Percentiles rank a stretch among this genome's conserved stretches.
These are phyloP conservation scores for Pichia kudriavzevii DNA, from an alignment of 1,139 yeast genomes.

Conservation along the genomic window DNA sequence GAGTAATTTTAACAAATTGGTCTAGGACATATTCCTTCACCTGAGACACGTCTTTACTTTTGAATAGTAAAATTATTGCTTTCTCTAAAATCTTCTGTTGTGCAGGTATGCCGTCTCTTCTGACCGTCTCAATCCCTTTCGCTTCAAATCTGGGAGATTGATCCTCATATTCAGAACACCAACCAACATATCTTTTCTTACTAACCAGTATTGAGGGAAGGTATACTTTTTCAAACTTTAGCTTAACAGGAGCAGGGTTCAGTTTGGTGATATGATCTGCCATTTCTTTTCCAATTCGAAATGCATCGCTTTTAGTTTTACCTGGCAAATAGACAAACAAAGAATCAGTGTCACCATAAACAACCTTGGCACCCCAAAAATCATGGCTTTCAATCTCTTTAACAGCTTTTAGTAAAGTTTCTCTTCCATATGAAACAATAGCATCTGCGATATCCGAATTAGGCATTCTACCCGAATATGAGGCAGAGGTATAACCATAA, in stretches of 20 bases:
- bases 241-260: slow-evolving; percentile 73
- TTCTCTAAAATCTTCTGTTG: slow-evolving; percentile 78
- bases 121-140: slow-evolving; percentile 88
- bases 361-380: slow-evolving; percentile 83
- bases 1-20: slow-evolving; percentile 60
- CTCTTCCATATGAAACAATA: slow-evolving; percentile 86
- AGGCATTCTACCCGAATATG: slow-evolving; percentile 96
- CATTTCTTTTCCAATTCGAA: slow-evolving; percentile 61
- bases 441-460: slow-evolving; percentile 92
- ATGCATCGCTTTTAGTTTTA: slow-evolving; percentile 67
- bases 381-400: slow-evolving; percentile 51
- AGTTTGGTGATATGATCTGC: slow-evolving; percentile 54
- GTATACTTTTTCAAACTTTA: slow-evolving; percentile 90
- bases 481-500: slow-evolving; percentile 91
- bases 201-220: slow-evolving; percentile 77
- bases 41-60: slow-evolving; percentile 58
- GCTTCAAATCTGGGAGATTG: slow-evolving; percentile 81
- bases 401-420: slow-evolving; percentile 67
- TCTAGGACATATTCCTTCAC: slow-evolving; percentile 58
- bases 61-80: slow-evolving; percentile 59
- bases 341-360: slow-evolving; percentile 95
- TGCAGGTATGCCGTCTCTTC: slow-evolving; percentile 93
- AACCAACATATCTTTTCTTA: slow-evolving; percentile 88
- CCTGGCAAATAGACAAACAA: slow-evolving; percentile 89
- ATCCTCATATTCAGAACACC: slow-evolving; percentile 52